Percentiles rank a stretch among this genome's conserved stretches.
phyloP scores from a whole-genome alignment of 2,329 filamentous ascomycete species.

The Epichloe coenophiala region DNA sequence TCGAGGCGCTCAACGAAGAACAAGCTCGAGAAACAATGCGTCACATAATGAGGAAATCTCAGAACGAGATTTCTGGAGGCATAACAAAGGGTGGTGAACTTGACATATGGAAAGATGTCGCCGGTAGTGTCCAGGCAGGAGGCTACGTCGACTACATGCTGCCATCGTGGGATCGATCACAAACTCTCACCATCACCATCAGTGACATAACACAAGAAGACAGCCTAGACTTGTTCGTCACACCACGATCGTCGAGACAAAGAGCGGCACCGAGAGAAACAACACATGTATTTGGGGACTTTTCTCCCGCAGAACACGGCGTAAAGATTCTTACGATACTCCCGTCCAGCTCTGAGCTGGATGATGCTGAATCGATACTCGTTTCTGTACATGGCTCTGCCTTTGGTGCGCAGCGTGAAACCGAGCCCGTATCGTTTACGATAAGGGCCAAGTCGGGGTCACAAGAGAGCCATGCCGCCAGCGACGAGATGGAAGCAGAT shows the following conservation, averaged over 20 bases:
- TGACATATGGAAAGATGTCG: constrained; percentile 55
- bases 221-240: constrained; percentile 64
- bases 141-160: constrained; percentile 88
- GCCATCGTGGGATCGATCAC: constrained; percentile 62
- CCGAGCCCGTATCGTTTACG: constrained; percentile 12
- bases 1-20: constrained; percentile 86
- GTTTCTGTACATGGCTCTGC: constrained; percentile 49
- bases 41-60: constrained; percentile 55
- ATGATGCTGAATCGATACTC: constrained; percentile 61
- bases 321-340: constrained; percentile 44
- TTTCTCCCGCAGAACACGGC: constrained; percentile 31
- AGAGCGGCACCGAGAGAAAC: constrained; percentile 57
- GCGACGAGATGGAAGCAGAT: constrained; percentile 5
- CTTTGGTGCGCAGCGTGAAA: background rate
- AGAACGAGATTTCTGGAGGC: constrained; percentile 48
- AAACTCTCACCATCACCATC: constrained; percentile 55
- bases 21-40: constrained; percentile 81
- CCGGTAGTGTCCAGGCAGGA: constrained; percentile 62
- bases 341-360: constrained; percentile 64
- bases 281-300: constrained; percentile 67
- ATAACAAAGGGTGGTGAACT: constrained; percentile 64
- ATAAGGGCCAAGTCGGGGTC: constrained; percentile 20
- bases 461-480: background rate
- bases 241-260: constrained; percentile 60
- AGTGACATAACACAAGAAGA: constrained; percentile 39